Evolutionary conservation across 306 rosid genomes (phyloP).

Genomic region (Macrotyloma uniflorum): DNA sequence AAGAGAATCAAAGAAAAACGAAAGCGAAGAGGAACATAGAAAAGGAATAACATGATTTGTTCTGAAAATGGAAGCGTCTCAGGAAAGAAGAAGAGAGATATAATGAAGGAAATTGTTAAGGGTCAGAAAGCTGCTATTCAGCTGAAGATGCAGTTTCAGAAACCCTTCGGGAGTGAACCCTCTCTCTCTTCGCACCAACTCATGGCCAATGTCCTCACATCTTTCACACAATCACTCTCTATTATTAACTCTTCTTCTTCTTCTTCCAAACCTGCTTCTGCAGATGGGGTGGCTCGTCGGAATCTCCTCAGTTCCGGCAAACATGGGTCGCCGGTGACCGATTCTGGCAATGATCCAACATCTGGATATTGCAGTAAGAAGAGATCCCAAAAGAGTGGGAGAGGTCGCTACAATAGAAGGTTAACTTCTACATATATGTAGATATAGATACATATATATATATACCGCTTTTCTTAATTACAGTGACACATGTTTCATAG

Average conservation of each 20-base stretch:
- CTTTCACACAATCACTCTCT: slow-evolving; percentile 51
- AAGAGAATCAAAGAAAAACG: background rate
- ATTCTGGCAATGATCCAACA: slow-evolving; percentile 36
- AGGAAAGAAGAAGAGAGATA: slow-evolving; percentile 4
- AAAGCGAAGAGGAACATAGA: background rate
- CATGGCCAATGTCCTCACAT: slow-evolving; percentile 32
- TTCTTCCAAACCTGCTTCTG: background rate
- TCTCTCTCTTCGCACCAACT: slow-evolving; percentile 46
- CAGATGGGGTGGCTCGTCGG: background rate
- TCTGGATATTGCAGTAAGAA: slow-evolving; percentile 20
- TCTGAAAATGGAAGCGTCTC: slow-evolving; percentile 22
- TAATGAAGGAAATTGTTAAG: slow-evolving; percentile 36
- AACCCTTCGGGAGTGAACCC: slow-evolving; percentile 3
- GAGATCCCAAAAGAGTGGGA: slow-evolving; percentile 44
- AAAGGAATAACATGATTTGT: background rate
- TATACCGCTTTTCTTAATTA: background rate
- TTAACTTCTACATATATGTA: background rate
- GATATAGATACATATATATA: background rate
- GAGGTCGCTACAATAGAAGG: slow-evolving; percentile 79
- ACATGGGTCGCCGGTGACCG: slow-evolving; percentile 16
- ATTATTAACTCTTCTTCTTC: slow-evolving; percentile 4
- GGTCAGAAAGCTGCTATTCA: slow-evolving; percentile 52
- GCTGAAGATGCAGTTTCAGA: slow-evolving; percentile 51
- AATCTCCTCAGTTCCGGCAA: background rate
- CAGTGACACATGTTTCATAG: background rate